Evolutionary conservation across 306 rosid genomes (phyloP).

Genomic region (Prunus davidiana): DNA sequence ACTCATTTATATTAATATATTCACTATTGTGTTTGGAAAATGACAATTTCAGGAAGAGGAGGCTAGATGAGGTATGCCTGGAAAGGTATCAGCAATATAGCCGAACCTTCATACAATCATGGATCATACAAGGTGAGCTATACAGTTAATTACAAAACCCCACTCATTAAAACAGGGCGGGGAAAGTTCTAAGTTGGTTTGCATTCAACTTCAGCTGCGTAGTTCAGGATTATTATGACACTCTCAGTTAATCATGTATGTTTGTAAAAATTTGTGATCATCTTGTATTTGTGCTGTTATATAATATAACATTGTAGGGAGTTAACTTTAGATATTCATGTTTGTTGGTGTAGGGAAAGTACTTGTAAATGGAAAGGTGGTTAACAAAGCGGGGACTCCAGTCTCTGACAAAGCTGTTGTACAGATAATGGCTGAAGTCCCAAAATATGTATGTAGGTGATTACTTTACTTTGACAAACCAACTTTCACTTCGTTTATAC

Average conservation of each 20-base stretch:
- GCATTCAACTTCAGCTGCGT: not conserved
- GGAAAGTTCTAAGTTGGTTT: not conserved
- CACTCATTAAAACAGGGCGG: not conserved
- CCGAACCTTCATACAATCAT: slow-evolving; percentile 81
- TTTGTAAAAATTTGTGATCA: not conserved
- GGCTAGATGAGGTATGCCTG: slow-evolving; percentile 82
- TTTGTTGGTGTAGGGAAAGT: slow-evolving; percentile 68
- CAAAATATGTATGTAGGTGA: slow-evolving; percentile 99
- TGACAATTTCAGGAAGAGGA: slow-evolving; percentile 51
- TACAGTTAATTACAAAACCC: not conserved
- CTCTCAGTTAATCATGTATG: not conserved
- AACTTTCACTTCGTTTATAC: slow-evolving; percentile 17
- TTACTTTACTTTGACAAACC: slow-evolving; percentile 29
- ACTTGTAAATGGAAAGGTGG: slow-evolving; percentile 72
- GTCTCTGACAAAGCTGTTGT: slow-evolving; percentile 73
- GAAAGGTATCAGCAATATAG: slow-evolving; percentile 78
- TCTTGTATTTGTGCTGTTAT: not conserved
- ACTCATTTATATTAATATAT: not conserved
- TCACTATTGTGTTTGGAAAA: slow-evolving; percentile 6
- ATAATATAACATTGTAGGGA: not conserved
- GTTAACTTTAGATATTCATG: not conserved
- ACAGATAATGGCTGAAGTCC: slow-evolving; percentile 80
- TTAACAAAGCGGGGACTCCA: slow-evolving; percentile 81
- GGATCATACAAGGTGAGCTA: slow-evolving; percentile 87
- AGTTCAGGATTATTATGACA: not conserved